These are phyloP conservation scores for Avicennia marina DNA, from an alignment of 257 asterid genomes.

Conservation along the genomic window DNA sequence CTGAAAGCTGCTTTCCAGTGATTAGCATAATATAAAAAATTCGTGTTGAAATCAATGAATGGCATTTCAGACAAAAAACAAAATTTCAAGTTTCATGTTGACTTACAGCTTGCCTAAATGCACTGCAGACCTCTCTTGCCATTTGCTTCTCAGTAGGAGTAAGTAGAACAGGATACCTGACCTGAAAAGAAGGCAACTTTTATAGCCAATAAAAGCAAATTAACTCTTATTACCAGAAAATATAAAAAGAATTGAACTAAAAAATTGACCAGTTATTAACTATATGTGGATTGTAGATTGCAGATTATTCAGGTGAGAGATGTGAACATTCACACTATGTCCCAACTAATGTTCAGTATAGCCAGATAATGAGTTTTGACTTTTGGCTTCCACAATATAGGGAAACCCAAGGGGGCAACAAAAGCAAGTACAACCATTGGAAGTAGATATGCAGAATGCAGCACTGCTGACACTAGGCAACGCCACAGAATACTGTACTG, in stretches of 20 bases:
- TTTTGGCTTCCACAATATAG: neutral
- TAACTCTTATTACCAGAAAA: no score
- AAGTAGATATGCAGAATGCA: neutral
- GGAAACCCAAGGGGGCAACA: neutral
- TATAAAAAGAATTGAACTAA: no score
- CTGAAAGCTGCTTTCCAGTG: no score
- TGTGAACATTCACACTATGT: neutral
- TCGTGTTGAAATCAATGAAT: no score
- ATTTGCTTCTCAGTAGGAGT: slow-evolving; percentile 96
- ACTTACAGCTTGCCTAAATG: slow-evolving; percentile 98
- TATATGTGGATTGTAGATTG: neutral
- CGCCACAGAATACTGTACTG: neutral
- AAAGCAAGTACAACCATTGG: no score
- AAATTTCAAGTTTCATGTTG: slow-evolving; percentile 1
- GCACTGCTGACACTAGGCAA: neutral
- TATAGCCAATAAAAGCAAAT: neutral
- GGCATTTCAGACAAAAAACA: neutral
- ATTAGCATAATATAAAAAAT: no score
- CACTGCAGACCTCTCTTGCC: slow-evolving; percentile 95
- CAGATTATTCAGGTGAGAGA: neutral
- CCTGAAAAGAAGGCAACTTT: slow-evolving; percentile 38
- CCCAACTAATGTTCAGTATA: neutral
- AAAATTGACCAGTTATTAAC: neutral
- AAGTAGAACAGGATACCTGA: slow-evolving; percentile 95
- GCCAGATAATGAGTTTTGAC: neutral